phyloP scores from a whole-genome alignment of 768 basidiomycete species.

The Neoboletus subvelutipes region DNA sequence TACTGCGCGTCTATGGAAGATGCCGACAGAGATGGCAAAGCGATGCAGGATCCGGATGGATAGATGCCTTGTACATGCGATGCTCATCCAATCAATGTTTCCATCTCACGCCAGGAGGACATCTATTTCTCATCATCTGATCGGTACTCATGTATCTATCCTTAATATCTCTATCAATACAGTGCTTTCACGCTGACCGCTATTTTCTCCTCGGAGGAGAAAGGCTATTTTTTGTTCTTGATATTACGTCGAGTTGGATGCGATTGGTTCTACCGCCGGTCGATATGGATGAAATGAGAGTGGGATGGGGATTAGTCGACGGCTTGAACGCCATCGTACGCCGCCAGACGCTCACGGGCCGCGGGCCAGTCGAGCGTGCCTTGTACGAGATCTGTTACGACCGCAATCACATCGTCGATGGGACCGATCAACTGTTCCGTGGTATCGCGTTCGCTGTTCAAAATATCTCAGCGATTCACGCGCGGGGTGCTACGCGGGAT shows the following conservation, averaged over 20 bases:
- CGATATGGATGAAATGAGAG: neutral
- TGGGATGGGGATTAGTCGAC: constrained; percentile 42
- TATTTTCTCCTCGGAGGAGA: constrained; percentile 18
- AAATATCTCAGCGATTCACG: neutral
- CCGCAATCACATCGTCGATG: constrained; percentile 84
- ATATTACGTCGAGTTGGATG: neutral
- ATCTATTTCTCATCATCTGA: neutral
- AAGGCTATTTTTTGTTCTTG: constrained; percentile 1
- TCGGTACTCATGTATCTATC: neutral
- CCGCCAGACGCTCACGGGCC: constrained; percentile 67
- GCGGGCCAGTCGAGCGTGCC: constrained; percentile 76
- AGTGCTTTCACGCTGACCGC: neutral
- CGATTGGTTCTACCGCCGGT: neutral
- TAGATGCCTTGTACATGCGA: neutral
- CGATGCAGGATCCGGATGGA: neutral
- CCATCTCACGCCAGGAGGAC: neutral
- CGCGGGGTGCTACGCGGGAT: neutral
- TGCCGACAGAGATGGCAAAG: neutral
- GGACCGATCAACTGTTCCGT: constrained; percentile 88
- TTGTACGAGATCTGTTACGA: constrained; percentile 75
- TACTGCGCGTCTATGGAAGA: neutral
- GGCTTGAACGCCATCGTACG: constrained; percentile 89
- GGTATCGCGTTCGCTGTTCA: constrained; percentile 84
- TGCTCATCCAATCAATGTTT: neutral
- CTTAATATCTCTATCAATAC: neutral